Base-by-base conservation (phyloP, 2,329 filamentous ascomycete genomes). In the Nannizziopsis barbatae region DNA sequence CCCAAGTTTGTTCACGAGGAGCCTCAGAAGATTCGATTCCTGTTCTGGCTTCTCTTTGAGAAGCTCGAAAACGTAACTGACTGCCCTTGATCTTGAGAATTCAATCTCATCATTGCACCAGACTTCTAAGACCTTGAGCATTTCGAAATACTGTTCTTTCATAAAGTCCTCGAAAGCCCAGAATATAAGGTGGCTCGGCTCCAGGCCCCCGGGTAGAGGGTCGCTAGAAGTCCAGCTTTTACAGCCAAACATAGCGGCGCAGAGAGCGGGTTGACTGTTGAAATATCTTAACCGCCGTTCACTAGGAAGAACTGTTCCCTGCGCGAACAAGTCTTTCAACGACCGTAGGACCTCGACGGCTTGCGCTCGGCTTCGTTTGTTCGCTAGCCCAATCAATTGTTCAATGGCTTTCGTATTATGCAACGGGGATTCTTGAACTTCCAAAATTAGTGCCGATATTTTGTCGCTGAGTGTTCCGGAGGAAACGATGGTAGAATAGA, bases 151-250 rank as follows among this genome's bases (percentile, higher is more conserved):
- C 32, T 83, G 81, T 51, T 84, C 81, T 71, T 98, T 98, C 50
- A 98, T 71, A 84, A 90, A 95, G 63, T 95, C 86, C 65, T 98
- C 92, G 57, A 84, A 98, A 1, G 81, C 81, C 90, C 90, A 98
- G 14, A 80, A 74, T 15, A 98, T 79, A 55, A 98, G 67, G 64
- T 96, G 88, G 10, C 75, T 72, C 56, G 86, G 79, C 36, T 84
- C 80, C 20, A 96, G 69, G 40, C 78, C 77, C 9, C 80, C 80
- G 0, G 90, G 90, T 3, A 96, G 70, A 37, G 75, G 71, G 51
- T 88, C 79, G n/a, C 77, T 76, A 11, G 71, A 62, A 14, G 73
- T 77, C 89, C 89, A 95, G 31, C 71, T 71, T 10, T 72, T 71
- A 51, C 70, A 69, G 22, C 78, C 76, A 58, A 87, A 80, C 48